Evolutionary conservation across 352 stramenopile genomes (phyloP), one percentile per base, ranked within the genome.

Genomic region (Phytophthora gonapodyides): DNA sequence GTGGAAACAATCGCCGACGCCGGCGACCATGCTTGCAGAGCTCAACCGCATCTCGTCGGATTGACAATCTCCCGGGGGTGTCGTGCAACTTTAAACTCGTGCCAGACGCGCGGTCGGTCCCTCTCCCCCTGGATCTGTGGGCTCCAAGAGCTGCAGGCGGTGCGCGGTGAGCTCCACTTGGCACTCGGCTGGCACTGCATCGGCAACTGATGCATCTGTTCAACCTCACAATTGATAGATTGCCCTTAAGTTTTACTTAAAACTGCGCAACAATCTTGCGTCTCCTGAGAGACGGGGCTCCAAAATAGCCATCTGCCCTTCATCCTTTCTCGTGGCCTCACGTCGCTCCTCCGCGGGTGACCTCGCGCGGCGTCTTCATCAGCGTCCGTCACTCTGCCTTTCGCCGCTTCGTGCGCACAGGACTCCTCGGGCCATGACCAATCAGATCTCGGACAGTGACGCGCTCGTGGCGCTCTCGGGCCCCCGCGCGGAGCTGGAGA

Each of bases 341-440:
- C 31, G 30, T 42, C 31, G 42, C 27, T 57, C 49, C 57, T 27
- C 12, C 40, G 48, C 3, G 34, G 34, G 15, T 53, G 34, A 36
- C 55, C 55, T 42, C 55, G 57, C 36, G 50, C n/a, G n/a, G 30
- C 31, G 16, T 36, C 27, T 31, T 6, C 27, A 31, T 31, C 27
- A 31, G 27, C 41, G 55, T 57, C 48, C 38, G 43, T 47, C 64
- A 68, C 45, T 68, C 57, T 58, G 34, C 42, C 10, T 62, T 69
- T 63, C 37, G 60, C 53, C 47, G 36, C 24, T 49, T 42, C 36
- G 61, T 71, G 63, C 43, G 11, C 35, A 30, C 27, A 31, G 12
- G 19, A 48, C 33, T 27, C 30, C 37, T 36, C 15, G n/a, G 19
- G 7, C 41, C 47, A 79, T 79, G 71, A 79, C 67, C 51, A 71